Evolutionary conservation across 345 rosid species (phyloP).

Genomic region (Trapa bicornis): DNA sequence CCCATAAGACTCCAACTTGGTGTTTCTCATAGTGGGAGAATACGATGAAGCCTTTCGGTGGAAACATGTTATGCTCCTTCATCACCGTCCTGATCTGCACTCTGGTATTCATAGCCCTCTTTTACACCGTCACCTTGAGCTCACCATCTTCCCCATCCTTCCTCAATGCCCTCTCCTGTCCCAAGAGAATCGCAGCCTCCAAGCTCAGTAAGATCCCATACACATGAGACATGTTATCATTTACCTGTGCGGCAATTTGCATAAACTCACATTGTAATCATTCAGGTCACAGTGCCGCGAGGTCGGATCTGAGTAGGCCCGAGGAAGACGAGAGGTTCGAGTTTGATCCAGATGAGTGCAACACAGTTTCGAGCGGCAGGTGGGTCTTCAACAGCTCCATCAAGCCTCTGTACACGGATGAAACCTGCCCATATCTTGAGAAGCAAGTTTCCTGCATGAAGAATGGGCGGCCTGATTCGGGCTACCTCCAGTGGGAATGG

Average conservation of each 20-base stretch:
- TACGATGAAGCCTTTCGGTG: slow-evolving; percentile 26
- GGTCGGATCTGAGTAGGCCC: slow-evolving; percentile 5
- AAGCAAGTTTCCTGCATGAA: slow-evolving; percentile 58
- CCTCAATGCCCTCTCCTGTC: slow-evolving; percentile 36
- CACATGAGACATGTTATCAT: neutral
- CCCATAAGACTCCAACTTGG: neutral
- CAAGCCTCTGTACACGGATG: slow-evolving; percentile 64
- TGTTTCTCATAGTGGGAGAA: neutral
- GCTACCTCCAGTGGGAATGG: slow-evolving; percentile 87
- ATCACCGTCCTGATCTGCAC: slow-evolving; percentile 31
- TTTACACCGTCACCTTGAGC: slow-evolving; percentile 41
- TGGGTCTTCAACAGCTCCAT: slow-evolving; percentile 64
- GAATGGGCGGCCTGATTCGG: slow-evolving; percentile 59
- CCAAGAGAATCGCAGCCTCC: slow-evolving; percentile 23
- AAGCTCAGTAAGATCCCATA: slow-evolving; percentile 40
- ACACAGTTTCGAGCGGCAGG: slow-evolving; percentile 43
- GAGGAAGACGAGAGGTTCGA: slow-evolving; percentile 67
- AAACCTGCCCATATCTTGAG: slow-evolving; percentile 71
- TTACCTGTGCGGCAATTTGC: neutral
- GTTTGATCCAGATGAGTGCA: slow-evolving; percentile 75
- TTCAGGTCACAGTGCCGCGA: slow-evolving; percentile 14
- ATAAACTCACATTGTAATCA: neutral
- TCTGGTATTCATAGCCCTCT: slow-evolving; percentile 43
- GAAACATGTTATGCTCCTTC: slow-evolving; percentile 44
- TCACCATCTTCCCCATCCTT: slow-evolving; percentile 34